Base-by-base conservation (phyloP, 129 eudicot genomes). In the Gnaphalium uliginosum region DNA sequence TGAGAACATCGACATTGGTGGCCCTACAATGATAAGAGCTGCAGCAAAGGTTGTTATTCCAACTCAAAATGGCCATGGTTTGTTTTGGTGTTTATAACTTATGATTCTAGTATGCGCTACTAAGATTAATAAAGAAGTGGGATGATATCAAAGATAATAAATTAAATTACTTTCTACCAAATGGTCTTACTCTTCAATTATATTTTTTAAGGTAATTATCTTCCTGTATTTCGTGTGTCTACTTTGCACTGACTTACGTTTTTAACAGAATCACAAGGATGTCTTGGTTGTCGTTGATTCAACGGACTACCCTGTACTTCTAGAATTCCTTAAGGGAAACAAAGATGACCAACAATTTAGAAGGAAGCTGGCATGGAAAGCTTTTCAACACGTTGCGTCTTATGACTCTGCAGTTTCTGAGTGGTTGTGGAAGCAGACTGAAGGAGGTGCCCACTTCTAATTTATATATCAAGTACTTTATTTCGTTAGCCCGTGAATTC, bases 391-490 rank as follows among this genome's bases (percentile, higher is more conserved):
- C 65, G 89, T 83, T 69, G 97, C 97, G 81, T 81, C 97, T 53
- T 95, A 95, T 82, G 99, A 95, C 82, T 87, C 99, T 73, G 99
- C 99, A 64, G 96, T 95, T 81, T 89, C 99, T 78, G 96, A 95
- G 79, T 95, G 99, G 97, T 58, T 95, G 70, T 89, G 99, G 99
- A 95, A 87, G 81, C 96, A 94, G 81, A 90, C 90, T 19, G 87
- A 30, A 9, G 89, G 83, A 88, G 97, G 99, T 90, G 79, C 41
- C 66, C 30, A 46, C 39, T 22, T 27, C 59, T 51, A 4, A 48
- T 25, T n/a, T 0, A 65, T 57, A 32, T 2, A 32, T 18, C 2
- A 75, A 27, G 30, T 15, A n/a, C 9, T 48, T 14, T 60, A 53
- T 7, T 14, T 27, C 17, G 39, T 5, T 19, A 66, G 13, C 24